Evolutionary conservation across 2,329 filamentous ascomycete genomes (phyloP).

Genomic region (Diaporthe amygdali): DNA sequence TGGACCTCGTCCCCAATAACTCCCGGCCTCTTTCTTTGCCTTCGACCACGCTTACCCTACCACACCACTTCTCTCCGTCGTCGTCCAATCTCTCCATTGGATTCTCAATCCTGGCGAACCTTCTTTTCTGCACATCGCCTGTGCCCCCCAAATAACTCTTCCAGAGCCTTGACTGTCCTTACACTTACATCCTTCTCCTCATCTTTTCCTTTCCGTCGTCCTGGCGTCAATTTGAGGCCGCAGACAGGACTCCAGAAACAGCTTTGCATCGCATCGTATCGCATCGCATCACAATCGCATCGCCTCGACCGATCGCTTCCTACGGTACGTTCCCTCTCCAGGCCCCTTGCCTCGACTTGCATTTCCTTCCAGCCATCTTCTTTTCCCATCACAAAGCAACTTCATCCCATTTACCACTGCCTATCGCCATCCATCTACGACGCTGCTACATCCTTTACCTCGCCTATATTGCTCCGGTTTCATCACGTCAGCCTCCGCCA

Average conservation of each 20-base stretch:
- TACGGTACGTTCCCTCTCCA: slow-evolving; percentile 13
- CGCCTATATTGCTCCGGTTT: slow-evolving; percentile 2
- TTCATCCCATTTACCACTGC: neutral
- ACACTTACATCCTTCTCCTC: slow-evolving; percentile 10
- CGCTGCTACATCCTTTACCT: slow-evolving; percentile 8
- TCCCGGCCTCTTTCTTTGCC: slow-evolving; percentile 19
- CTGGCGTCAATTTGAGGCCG: slow-evolving; percentile 20
- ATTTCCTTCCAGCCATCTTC: neutral
- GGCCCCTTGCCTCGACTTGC: neutral
- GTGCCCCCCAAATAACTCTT: slow-evolving; percentile 13
- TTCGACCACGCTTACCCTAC: slow-evolving; percentile 12
- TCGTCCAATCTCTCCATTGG: slow-evolving; percentile 17
- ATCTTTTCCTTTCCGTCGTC: slow-evolving; percentile 13
- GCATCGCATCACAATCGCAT: too few species aligned
- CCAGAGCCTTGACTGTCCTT: slow-evolving; percentile 8
- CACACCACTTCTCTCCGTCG: slow-evolving; percentile 4
- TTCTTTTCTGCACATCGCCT: slow-evolving; percentile 18
- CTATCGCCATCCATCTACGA: neutral
- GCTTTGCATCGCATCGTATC: neutral
- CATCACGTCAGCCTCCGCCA: slow-evolving; percentile 1
- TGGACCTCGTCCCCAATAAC: slow-evolving; percentile 10
- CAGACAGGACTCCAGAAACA: neutral
- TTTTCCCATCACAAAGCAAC: neutral
- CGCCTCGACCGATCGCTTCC: slow-evolving; percentile 9
- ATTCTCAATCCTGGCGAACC: slow-evolving; percentile 22